phyloP scores from a whole-genome alignment of 768 basidiomycete species.

The Pholiota conissans region DNA sequence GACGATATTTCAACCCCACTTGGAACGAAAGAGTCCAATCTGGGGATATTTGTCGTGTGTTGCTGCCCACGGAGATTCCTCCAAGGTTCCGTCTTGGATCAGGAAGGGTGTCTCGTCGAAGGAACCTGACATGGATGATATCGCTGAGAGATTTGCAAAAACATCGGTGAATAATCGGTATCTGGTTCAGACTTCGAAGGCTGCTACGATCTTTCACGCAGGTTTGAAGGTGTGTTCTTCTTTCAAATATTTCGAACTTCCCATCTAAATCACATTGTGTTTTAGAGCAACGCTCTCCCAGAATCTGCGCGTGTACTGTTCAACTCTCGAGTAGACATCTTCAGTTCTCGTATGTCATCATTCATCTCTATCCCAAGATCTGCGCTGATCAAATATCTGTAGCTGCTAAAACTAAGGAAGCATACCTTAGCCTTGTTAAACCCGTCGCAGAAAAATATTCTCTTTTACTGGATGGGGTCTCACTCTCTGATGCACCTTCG shows the following conservation, averaged over 20 bases:
- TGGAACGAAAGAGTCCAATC: slow-evolving; percentile 24
- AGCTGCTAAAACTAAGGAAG: slow-evolving; percentile 20
- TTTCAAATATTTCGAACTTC: background rate
- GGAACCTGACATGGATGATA: slow-evolving; percentile 21
- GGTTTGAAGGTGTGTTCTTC: slow-evolving; percentile 24
- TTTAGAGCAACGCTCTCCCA: slow-evolving; percentile 28
- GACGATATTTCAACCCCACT: slow-evolving; percentile 22
- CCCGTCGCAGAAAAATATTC: slow-evolving; percentile 28
- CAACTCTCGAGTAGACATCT: slow-evolving; percentile 28
- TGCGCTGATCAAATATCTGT: background rate
- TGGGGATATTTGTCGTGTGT: slow-evolving; percentile 29
- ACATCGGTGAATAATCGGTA: slow-evolving; percentile 23
- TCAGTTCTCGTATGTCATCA: slow-evolving; percentile 22
- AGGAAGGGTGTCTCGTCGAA: slow-evolving; percentile 17
- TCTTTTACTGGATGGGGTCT: slow-evolving; percentile 18
- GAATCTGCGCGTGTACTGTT: slow-evolving; percentile 26
- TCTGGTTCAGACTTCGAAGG: slow-evolving; percentile 30
- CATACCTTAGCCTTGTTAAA: slow-evolving; percentile 19
- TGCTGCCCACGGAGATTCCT: slow-evolving; percentile 21
- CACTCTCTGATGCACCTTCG: slow-evolving; percentile 15
- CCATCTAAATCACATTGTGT: background rate
- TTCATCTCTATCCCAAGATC: background rate
- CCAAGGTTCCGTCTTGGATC: slow-evolving; percentile 25
- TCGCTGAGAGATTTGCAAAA: slow-evolving; percentile 23
- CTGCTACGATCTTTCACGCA: slow-evolving; percentile 28